Conservation (phyloP, 805 yeast genomes). For the Candida golubevii region DNA sequence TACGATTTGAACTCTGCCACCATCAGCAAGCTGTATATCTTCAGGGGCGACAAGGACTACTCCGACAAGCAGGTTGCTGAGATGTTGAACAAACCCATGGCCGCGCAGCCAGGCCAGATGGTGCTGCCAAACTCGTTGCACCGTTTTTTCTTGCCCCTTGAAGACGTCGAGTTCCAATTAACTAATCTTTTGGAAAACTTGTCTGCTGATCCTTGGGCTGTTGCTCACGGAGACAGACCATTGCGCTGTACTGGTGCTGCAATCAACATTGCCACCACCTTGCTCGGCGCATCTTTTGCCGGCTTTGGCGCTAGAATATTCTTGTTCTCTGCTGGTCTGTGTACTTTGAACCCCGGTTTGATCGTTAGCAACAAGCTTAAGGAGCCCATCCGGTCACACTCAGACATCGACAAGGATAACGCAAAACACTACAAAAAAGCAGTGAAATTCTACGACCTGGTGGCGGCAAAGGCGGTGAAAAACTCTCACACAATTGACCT, state of each 20-base stretch:
- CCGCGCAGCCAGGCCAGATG: conserved; percentile 23
- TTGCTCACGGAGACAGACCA: conserved; percentile 78
- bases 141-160: conserved; percentile 69
- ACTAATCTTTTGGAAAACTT: conserved; percentile 75
- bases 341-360: conserved; percentile 92
- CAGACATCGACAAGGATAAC: conserved; percentile 85
- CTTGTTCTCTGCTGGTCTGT: conserved; percentile 91
- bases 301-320: conserved; percentile 86
- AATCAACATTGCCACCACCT: conserved; percentile 71
- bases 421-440: conserved; percentile 89
- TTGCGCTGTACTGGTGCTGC: conserved; percentile 93
- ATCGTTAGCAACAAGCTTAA: conserved; percentile 87
- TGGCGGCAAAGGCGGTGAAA: conserved; percentile 66
- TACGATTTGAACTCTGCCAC: conserved; percentile 70
- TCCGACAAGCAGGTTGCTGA: conserved; percentile 61
- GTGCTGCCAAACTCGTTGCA: conserved; percentile 35
- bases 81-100: conserved; percentile 39
- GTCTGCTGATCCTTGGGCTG: conserved; percentile 83
- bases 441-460: conserved; percentile 67
- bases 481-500: conserved; percentile 81
- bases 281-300: conserved; percentile 78
- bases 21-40: conserved; percentile 72
- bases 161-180: conserved; percentile 77
- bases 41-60: conserved; percentile 87
- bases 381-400: conserved; percentile 96